Evolutionary conservation across 2,329 filamentous ascomycete genomes (phyloP).

Genomic region (Sporothrix humicola): DNA sequence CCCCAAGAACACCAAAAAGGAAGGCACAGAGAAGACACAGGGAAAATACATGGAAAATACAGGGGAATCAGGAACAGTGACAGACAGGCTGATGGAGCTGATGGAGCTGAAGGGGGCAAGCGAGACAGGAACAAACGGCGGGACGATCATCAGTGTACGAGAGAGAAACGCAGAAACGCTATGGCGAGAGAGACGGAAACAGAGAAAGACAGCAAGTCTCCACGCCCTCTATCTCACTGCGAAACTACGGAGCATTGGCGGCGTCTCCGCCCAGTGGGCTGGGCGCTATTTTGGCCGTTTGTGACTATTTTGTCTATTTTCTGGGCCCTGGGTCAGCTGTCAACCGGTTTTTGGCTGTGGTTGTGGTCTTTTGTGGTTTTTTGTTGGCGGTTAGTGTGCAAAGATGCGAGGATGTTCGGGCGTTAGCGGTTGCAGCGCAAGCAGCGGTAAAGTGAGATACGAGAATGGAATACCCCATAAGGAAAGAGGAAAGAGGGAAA

Average conservation of each 20-base stretch:
- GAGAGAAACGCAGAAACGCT: neutral
- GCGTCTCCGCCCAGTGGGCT: conserved; percentile 18
- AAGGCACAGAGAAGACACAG: too few relatives aligned
- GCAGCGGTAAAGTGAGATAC: conserved; percentile 20
- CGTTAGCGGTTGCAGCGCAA: conserved; percentile 19
- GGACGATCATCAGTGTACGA: conserved; percentile 23
- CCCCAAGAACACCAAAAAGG: neutral
- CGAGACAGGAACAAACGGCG: conserved; percentile 10
- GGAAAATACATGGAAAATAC: neutral
- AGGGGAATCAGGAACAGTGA: neutral
- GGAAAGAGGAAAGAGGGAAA: conserved; percentile 3
- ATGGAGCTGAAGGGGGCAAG: neutral
- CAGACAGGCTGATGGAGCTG: neutral
- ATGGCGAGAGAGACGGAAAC: too few relatives aligned
- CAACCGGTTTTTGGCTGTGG: conserved; percentile 19
- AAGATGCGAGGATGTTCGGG: neutral
- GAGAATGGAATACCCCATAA: too few relatives aligned
- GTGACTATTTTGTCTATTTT: conserved; percentile 5
- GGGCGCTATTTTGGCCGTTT: conserved; percentile 24
- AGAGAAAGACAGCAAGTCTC: neutral
- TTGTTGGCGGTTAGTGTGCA: conserved; percentile 32
- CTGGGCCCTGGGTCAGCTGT: conserved; percentile 11
- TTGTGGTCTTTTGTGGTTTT: too few relatives aligned
- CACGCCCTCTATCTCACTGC: conserved; percentile 1
- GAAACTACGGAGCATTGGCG: conserved; percentile 3